Percentiles rank a stretch among this genome's conserved stretches.
Evolutionary conservation across 2,329 filamentous ascomycete genomes (phyloP).

Genomic region (Lasiodiplodia gonubiensis): DNA sequence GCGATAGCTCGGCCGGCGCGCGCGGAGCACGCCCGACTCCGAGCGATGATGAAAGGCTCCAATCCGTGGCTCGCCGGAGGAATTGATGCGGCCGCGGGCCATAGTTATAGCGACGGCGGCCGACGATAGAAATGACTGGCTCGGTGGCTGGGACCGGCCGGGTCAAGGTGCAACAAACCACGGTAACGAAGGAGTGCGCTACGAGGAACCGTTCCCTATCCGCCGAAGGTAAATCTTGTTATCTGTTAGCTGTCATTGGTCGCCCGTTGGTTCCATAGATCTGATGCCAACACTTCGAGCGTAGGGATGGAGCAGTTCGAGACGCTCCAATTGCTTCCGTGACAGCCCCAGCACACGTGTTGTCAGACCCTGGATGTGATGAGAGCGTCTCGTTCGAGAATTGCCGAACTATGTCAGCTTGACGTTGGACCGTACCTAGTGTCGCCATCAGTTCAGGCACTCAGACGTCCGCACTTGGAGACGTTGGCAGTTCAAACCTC

Average conservation of each 20-base stretch:
- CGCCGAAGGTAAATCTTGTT: neutral
- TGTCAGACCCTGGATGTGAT: neutral
- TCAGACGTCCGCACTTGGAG: no score
- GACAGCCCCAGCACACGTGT: constrained; percentile 3
- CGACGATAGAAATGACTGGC: neutral
- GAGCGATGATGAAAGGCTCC: no score
- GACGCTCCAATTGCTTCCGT: neutral
- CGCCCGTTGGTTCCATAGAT: neutral
- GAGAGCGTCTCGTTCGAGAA: neutral
- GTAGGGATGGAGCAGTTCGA: neutral
- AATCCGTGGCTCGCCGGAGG: no score
- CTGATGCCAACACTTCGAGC: neutral
- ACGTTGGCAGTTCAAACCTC: neutral
- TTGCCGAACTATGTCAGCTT: neutral
- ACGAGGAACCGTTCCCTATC: neutral
- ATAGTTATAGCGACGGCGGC: neutral
- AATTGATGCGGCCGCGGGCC: neutral
- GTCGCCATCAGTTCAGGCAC: no score
- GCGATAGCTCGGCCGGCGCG: neutral
- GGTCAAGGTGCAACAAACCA: neutral
- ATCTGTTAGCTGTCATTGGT: constrained; percentile 10
- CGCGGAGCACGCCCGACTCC: neutral
- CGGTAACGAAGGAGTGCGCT: constrained; percentile 4
- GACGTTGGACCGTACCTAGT: neutral
- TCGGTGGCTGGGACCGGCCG: constrained; percentile 1